phyloP scores from a whole-genome alignment of 345 rosid genomes.

The Nasturtium officinale region DNA sequence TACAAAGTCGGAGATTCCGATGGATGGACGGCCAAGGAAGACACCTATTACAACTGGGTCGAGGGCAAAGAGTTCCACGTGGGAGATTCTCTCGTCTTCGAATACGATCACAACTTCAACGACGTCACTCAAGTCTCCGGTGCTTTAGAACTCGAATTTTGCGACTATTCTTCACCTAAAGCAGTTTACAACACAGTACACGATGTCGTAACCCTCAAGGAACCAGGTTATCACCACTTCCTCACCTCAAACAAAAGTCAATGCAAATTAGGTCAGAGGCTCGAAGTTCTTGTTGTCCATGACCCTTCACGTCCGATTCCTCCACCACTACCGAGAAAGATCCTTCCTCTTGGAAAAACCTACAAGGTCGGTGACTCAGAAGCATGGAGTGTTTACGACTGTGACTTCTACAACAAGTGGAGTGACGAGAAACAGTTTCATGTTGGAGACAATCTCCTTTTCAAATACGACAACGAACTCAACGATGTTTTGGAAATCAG shows the following conservation, averaged over 20 bases:
- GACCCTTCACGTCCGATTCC: neutral
- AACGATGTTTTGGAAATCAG: neutral
- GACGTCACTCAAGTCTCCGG: too few relatives aligned
- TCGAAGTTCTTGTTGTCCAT: neutral
- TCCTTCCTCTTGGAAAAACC: neutral
- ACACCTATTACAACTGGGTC: too few relatives aligned
- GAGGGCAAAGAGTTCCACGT: too few relatives aligned
- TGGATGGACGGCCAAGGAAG: too few relatives aligned
- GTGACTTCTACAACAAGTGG: neutral
- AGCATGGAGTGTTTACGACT: neutral
- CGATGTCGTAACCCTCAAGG: too few relatives aligned
- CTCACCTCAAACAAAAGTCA: neutral
- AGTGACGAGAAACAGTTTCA: neutral
- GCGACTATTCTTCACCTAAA: too few relatives aligned
- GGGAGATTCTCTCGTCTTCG: too few relatives aligned
- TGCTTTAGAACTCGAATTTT: too few relatives aligned
- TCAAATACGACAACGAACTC: neutral
- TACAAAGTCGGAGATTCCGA: too few relatives aligned
- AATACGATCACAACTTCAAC: too few relatives aligned
- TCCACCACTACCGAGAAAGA: constrained; percentile 3
- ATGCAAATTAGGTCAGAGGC: neutral
- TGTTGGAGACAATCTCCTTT: neutral
- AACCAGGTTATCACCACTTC: neutral
- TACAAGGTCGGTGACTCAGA: neutral
- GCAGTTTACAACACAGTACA: too few relatives aligned